Evolutionary conservation across 768 basidiomycete genomes (phyloP).

Genomic region (Mycena rosella): DNA sequence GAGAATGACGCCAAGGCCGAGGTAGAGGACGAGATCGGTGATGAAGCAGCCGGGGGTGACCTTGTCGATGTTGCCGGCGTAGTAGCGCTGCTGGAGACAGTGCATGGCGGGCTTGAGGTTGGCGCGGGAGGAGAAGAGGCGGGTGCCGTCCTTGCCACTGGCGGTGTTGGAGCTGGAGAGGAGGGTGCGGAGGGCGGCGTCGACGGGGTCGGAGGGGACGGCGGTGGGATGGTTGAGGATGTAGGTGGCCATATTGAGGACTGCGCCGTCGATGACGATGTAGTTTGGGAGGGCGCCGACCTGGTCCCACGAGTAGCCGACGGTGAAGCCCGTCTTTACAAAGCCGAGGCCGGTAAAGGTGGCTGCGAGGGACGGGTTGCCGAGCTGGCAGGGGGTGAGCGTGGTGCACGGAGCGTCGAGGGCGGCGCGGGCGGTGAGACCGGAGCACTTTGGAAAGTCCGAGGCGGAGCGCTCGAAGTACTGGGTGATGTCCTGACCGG

Average conservation of each 20-base stretch:
- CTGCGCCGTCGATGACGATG: conserved; percentile 92
- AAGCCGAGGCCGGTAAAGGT: conserved; percentile 76
- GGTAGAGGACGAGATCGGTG: conserved; percentile 88
- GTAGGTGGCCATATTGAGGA: conserved; percentile 94
- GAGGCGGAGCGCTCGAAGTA: conserved; percentile 79
- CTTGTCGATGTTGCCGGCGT: conserved; percentile 96
- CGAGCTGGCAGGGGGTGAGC: conserved; percentile 75
- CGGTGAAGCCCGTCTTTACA: conserved; percentile 71
- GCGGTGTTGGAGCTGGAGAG: conserved; percentile 60
- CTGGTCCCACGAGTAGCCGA: conserved; percentile 95
- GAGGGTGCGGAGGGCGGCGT: conserved; percentile 84
- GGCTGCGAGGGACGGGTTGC: conserved; percentile 64
- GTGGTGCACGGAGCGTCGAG: conserved; percentile 78
- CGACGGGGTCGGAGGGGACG: conserved; percentile 81
- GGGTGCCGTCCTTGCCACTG: conserved; percentile 91
- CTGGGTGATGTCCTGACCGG: conserved; percentile 93
- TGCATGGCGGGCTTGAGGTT: conserved; percentile 76
- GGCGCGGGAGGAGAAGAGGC: conserved; percentile 81
- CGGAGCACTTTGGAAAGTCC: conserved; percentile 75
- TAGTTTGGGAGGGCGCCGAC: conserved; percentile 79
- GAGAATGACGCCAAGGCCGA: conserved; percentile 92
- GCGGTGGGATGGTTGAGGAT: conserved; percentile 76
- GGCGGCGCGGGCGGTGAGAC: conserved; percentile 75
- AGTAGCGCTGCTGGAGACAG: conserved; percentile 89
- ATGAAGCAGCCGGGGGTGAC: conserved; percentile 96